Base-by-base conservation (phyloP, 495 filamentous ascomycete genomes). In the Clohesyomyces aquaticus region DNA sequence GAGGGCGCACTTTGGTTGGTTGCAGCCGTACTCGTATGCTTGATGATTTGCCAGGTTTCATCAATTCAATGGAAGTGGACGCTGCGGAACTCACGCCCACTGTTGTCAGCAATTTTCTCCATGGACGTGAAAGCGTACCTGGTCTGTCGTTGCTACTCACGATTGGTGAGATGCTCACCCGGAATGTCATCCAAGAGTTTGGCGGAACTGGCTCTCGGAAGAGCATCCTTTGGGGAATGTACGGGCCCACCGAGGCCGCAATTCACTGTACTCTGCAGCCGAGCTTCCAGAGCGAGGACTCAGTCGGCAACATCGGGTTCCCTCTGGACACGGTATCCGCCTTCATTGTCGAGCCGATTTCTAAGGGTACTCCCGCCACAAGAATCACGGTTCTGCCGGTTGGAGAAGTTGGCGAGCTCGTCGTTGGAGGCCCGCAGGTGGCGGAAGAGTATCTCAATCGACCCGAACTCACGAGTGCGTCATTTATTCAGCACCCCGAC, bases 81-180 rank as follows among this genome's bases (percentile, higher is more conserved):
- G 91, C 87, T 1, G 88, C 86, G 46, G 91, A 94, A 75, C 74
- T 95, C 43, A 94, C 91, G 1, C 91, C 91, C 0, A 92, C 90
- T 0, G 91, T 94, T 4, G 88, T 85, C 0, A 83, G 84, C 3
- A 88, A 83, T 43, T 70, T 94, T 12, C 74, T 96, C 19, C 80
- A 81, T 11, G 83, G 76, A 4, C 81, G 88, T 45, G 70, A 79
- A 0, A 80, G 79, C 19, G 88, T 84, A 0, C 91, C 91, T 0
- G 71, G 74, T 0, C 69, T 96, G 29, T 68, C 63, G 23, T 72
- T 89, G 0, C 78, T 95, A 0, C 75, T 94, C 12, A 94, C 91
- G 0, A 95, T 94, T 65, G 91, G 91, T 3, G 91, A 96, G 75
- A 93, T 92, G 89, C 82, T 96, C 25, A 91, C 89, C 0, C 77